A percentile compares a stretch with the other conserved stretches of the same genome.
phyloP scores from a whole-genome alignment of 768 basidiomycete genomes.

The Mycena maculata region DNA sequence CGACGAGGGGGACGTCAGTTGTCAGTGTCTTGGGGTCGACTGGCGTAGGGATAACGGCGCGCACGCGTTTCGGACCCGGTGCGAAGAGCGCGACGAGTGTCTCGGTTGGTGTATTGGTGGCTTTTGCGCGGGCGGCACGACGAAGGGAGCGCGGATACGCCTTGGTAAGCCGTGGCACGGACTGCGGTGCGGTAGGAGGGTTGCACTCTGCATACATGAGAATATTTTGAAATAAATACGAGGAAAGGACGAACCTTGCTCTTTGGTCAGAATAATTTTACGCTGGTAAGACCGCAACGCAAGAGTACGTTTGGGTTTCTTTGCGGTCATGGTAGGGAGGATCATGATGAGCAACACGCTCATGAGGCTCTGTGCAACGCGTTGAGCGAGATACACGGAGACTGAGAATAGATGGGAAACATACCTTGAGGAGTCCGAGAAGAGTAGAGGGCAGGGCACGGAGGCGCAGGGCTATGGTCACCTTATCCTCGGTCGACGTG shows the following conservation, averaged over 20 bases:
- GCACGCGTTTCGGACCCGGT: neutral
- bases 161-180: neutral
- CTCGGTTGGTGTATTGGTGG: neutral
- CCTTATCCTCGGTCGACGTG: conserved; percentile 1
- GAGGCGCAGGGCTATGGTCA: neutral
- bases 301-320: neutral
- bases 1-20: neutral
- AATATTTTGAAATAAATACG: neutral
- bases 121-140: conserved; percentile 3
- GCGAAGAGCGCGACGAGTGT: conserved; percentile 1
- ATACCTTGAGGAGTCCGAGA: neutral
- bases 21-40: conserved; percentile 18
- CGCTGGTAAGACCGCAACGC: neutral
- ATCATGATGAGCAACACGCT: neutral
- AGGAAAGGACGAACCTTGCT: neutral
- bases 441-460: neutral
- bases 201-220: neutral
- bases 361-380: neutral
- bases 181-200: neutral
- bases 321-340: neutral
- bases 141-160: conserved; percentile 19
- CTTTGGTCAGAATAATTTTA: neutral
- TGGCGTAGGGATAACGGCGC: neutral
- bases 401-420: neutral
- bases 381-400: neutral